phyloP scores from a whole-genome alignment of 176 grass and related monocot genomes.

The Musa troglodytarum region DNA sequence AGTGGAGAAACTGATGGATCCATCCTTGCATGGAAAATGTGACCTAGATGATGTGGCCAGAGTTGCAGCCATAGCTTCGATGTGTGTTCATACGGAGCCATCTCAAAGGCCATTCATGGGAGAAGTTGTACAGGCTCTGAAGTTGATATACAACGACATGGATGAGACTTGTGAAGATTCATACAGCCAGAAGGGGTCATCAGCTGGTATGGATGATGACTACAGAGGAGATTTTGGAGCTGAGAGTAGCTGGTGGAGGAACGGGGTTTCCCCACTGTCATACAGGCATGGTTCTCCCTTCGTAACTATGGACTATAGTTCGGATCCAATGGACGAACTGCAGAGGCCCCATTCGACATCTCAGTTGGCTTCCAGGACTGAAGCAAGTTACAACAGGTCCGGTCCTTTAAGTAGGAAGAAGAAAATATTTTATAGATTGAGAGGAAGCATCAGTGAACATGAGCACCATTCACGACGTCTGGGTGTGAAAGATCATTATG shows the following conservation, averaged over 20 bases:
- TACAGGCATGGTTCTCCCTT: slow-evolving; percentile 5
- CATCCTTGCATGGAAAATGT: slow-evolving; percentile 1
- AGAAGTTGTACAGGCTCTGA: slow-evolving; percentile 23
- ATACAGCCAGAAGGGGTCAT: not conserved
- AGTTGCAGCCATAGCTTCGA: slow-evolving; percentile 23
- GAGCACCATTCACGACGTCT: slow-evolving; percentile 15
- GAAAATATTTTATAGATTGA: slow-evolving; percentile 4
- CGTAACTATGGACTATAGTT: slow-evolving; percentile 20
- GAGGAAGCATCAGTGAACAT: slow-evolving; percentile 11
- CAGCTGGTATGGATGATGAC: slow-evolving; percentile 1
- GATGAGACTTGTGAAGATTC: slow-evolving; percentile 13
- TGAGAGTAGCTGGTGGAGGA: slow-evolving; percentile 3
- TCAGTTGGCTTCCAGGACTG: not conserved
- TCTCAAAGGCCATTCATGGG: slow-evolving; percentile 22
- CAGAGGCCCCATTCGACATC: not conserved
- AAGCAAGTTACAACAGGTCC: slow-evolving; percentile 4
- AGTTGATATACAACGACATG: slow-evolving; percentile 15
- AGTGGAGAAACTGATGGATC: slow-evolving; percentile 4
- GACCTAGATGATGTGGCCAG: slow-evolving; percentile 5
- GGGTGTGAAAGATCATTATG: not conserved
- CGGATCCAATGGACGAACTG: slow-evolving; percentile 11
- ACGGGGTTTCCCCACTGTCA: not conserved
- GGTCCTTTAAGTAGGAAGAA: slow-evolving; percentile 16
- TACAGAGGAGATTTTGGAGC: slow-evolving; percentile 7
- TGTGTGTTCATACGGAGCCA: slow-evolving; percentile 14